Conservation (phyloP, 2,329 filamentous ascomycete genomes). For the Sporothrix dimorphospora region DNA sequence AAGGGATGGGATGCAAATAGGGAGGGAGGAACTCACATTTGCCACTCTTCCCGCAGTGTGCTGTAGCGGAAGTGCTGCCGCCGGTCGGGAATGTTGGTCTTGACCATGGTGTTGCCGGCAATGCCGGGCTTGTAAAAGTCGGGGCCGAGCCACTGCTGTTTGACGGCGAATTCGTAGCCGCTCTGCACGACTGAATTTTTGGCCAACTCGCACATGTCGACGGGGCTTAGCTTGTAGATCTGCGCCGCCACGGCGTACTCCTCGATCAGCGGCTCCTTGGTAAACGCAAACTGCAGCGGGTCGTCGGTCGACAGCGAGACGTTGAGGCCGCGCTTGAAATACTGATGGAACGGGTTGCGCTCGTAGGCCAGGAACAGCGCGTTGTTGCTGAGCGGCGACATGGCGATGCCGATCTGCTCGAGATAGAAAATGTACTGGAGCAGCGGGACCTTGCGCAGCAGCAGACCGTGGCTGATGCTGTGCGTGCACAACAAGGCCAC, state of each 20-base stretch:
- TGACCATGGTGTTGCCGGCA: slow-evolving; percentile 86
- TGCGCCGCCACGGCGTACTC: slow-evolving; percentile 98
- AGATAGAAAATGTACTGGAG: slow-evolving; percentile 98
- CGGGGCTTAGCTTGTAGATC: slow-evolving; percentile 95
- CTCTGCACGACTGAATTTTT: slow-evolving; percentile 96
- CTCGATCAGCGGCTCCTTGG: slow-evolving; percentile 96
- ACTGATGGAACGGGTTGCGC: slow-evolving; percentile 92
- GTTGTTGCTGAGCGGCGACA: slow-evolving; percentile 99
- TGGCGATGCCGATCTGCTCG: slow-evolving; percentile 96
- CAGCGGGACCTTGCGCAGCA: slow-evolving; percentile 90
- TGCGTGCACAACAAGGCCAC: slow-evolving; percentile 90
- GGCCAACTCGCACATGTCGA: slow-evolving; percentile 98
- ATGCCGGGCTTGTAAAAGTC: slow-evolving; percentile 79
- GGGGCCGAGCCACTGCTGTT: slow-evolving; percentile 86
- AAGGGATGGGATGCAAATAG: background rate
- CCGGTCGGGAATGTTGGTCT: slow-evolving; percentile 94
- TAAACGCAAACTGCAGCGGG: slow-evolving; percentile 96
- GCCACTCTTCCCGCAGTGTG: slow-evolving; percentile 79
- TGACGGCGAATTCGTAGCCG: slow-evolving; percentile 86
- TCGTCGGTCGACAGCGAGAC: slow-evolving; percentile 97
- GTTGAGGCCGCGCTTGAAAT: slow-evolving; percentile 93
- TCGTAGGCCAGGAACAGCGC: slow-evolving; percentile 95
- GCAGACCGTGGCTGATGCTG: slow-evolving; percentile 92
- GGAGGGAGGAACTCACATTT: slow-evolving; percentile 65
- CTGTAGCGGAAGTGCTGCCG: slow-evolving; percentile 87